Evolutionary conservation across 2,329 filamentous ascomycete species (phyloP).

Genomic region (Gaeumannomyces sp.): DNA sequence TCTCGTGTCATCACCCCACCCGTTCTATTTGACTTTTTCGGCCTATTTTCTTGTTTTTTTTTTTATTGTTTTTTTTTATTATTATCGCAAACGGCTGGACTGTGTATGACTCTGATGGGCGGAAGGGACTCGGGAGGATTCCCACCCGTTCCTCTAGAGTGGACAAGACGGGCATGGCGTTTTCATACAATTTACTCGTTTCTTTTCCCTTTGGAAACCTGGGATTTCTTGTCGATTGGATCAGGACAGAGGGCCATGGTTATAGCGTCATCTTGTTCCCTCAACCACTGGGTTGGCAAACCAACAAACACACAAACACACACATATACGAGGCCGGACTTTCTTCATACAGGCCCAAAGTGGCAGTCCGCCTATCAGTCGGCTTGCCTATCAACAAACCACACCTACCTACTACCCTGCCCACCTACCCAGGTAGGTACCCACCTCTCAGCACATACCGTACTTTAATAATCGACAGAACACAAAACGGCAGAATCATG

Average conservation of each 20-base stretch:
- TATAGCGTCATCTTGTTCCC: background rate
- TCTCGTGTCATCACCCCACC: background rate
- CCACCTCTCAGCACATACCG: background rate
- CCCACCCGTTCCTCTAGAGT: background rate
- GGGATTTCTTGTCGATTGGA: background rate
- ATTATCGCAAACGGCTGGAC: background rate
- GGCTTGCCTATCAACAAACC: background rate
- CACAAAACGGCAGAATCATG: background rate
- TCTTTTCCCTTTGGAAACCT: background rate
- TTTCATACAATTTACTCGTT: background rate
- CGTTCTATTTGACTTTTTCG: background rate
- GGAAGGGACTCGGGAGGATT: background rate
- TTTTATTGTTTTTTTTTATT: too few species aligned
- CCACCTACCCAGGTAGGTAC: background rate
- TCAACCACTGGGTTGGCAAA: background rate
- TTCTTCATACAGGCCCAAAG: background rate
- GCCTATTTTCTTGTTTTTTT: too few species aligned
- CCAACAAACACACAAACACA: background rate
- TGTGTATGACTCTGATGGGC: background rate
- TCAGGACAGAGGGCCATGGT: background rate
- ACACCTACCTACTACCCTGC: background rate
- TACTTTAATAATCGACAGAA: background rate
- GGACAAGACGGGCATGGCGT: background rate
- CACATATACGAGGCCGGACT: background rate
- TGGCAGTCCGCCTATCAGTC: too few species aligned